These are phyloP conservation scores for Gelatoporia subvermispora DNA, from an alignment of 768 basidiomycete species.

Conservation along the genomic window DNA sequence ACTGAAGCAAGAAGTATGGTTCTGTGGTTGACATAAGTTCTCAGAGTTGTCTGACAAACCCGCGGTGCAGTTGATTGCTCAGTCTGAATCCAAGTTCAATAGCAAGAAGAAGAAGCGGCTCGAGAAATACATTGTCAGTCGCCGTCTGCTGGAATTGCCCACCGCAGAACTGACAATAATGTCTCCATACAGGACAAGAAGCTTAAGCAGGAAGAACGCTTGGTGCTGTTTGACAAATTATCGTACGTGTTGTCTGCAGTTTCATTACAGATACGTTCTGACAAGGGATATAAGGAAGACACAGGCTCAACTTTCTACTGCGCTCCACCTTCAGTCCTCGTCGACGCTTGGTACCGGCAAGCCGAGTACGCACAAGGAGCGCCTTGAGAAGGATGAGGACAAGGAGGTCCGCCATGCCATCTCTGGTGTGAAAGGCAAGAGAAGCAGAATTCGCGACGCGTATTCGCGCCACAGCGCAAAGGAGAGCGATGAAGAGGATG, in stretches of 20 bases:
- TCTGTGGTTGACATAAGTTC: background rate
- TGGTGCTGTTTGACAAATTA: conserved; percentile 72
- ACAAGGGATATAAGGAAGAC: conserved; percentile 50
- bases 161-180: background rate
- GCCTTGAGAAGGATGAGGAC: conserved; percentile 55
- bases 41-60: conserved; percentile 3
- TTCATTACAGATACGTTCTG: conserved; percentile 13
- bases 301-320: conserved; percentile 60
- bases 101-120: conserved; percentile 84
- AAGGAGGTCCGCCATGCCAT: conserved; percentile 49
- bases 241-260: conserved; percentile 45
- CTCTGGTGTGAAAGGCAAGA: conserved; percentile 49
- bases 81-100: conserved; percentile 69
- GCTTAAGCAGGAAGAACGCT: conserved; percentile 83
- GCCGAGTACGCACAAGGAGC: conserved; percentile 53
- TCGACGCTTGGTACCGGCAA: conserved; percentile 80
- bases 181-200: conserved; percentile 70
- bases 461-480: conserved; percentile 1
- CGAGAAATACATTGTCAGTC: conserved; percentile 85
- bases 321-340: conserved; percentile 68
- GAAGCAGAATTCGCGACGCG: conserved; percentile 19
- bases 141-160: background rate
- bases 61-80: conserved; percentile 24
- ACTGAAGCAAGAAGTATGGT: conserved; percentile 53
- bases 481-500: conserved; percentile 29